A percentile compares a stretch with the other conserved stretches of the same genome.
Evolutionary conservation across 2,329 filamentous ascomycete species (phyloP).

Genomic region (Curvularia spicifera): DNA sequence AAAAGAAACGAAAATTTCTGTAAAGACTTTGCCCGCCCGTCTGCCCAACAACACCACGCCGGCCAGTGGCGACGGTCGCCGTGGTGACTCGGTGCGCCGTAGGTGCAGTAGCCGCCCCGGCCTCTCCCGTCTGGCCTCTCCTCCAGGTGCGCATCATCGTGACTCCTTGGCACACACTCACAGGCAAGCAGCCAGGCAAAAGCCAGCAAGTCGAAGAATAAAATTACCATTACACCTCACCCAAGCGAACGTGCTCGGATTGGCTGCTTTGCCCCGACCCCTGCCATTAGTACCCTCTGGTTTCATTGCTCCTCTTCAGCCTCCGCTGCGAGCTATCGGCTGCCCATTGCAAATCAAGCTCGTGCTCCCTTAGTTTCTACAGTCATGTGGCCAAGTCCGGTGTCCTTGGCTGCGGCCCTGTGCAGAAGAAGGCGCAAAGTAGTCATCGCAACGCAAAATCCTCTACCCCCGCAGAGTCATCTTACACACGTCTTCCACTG

Average conservation of each 20-base stretch:
- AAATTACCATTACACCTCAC: conserved; percentile 35
- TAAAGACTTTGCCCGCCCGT: conserved; percentile 9
- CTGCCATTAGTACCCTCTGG: conserved; percentile 14
- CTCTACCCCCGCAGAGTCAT: not conserved
- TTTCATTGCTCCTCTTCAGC: conserved; percentile 23
- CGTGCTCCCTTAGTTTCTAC: conserved; percentile 2
- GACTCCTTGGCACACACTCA: conserved; percentile 14
- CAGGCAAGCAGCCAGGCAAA: conserved; percentile 5
- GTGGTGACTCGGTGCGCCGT: not conserved
- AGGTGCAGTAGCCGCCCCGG: not conserved
- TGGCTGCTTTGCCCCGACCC: conserved; percentile 24
- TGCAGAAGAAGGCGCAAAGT: not conserved
- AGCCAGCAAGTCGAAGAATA: conserved; percentile 16
- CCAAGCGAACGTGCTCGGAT: conserved; percentile 27
- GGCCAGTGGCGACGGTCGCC: conserved; percentile 2
- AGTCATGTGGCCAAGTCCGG: conserved; percentile 6
- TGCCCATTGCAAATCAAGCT: conserved; percentile 13
- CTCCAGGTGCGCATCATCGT: conserved; percentile 4
- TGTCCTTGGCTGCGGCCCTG: not conserved
- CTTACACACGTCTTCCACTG: not conserved
- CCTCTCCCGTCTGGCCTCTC: not conserved
- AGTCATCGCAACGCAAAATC: not conserved
- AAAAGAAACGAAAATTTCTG: conserved; percentile 7
- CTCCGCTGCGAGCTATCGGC: conserved; percentile 16
- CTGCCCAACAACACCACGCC: conserved; percentile 8